Evolutionary conservation across 805 yeast species (phyloP), one percentile per base, ranked within the genome.

Genomic region (Starmerella scarabaei): DNA sequence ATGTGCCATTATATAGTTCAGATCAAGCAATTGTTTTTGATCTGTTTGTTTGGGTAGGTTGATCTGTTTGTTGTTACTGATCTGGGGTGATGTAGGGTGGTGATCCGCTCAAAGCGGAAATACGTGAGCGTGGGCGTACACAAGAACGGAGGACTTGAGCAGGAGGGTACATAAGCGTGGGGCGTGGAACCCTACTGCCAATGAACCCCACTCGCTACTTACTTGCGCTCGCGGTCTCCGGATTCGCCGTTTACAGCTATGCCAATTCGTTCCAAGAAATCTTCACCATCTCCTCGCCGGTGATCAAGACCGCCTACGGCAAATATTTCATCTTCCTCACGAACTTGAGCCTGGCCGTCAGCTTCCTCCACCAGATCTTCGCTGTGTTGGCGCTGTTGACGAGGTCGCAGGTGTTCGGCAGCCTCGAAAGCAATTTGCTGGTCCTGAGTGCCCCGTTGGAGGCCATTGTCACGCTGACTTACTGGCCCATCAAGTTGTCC

Each of bases 311-410:
- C 18, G 44, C 53, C 16, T 52, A 46, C 37, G 61, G 63, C 24
- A 55, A 73, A 63, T 48, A 69, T 44, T 38, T 49, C 43, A 53
- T 52, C 44, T 37, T 60, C 57, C 52, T 60, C 37, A 60, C 64
- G 23, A 53, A 53, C 30, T 42, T 51, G 40, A 51, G 54, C 21
- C 41, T 56, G 30, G 30, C 43, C 37, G 43, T 53, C 42, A 21
- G 54, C 20, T 40, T 49, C 17, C 28, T 41, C 16, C 51, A 47
- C 36, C 52, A 46, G 35, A 17, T 51, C 40, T 12, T 49, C 30
- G 50, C 56, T 37, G 38, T 62, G 47, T n/a, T 62, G 40, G 37
- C 60, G 27, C 36, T 65, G 38, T 27, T 46, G 8, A 43, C 59
- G 11, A 53, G 58, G 8, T 40, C 57, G 20, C 41, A 50, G 16